Evolutionary conservation across 2,329 filamentous ascomycete genomes (phyloP), one percentile per base, ranked within the genome.

Genomic region (Fusarium chaquense): DNA sequence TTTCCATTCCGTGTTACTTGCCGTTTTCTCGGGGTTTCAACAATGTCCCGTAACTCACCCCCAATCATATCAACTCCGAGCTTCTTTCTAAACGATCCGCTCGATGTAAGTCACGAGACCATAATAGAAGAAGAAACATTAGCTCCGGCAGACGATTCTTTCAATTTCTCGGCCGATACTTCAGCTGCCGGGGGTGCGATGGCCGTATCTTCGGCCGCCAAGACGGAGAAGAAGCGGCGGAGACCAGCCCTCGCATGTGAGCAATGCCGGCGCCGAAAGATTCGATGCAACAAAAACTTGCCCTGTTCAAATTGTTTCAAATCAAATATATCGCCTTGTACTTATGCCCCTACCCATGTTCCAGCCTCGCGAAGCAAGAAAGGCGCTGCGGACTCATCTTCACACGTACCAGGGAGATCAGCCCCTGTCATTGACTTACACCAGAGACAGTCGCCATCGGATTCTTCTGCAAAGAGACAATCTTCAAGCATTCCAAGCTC

Each of bases 271-370:
- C 83, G 79, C 58, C 86, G 87, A 41, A 91, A 91, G 76, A 85
- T 90, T 62, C 83, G 84, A 47, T 91, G 89, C 73, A 85, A 91
- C 72, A 85, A 86, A 50, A 84, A 84, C 62, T 76, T 79, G 9
- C 89, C 89, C 2, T 91, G 89, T 71, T 83, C 81, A 62, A 87
- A 89, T 61, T 91, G 89, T 72, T 62, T 85, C n/a, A 84, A 85
- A 67, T 86, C 86, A 24, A 84, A 83, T 67, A 85, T 84, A 41
- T 81, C 83, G 8, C 81, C 81, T 22, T 91, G 89, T 71, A 81
- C 85, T 2, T 90, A 89, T 70, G 79, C 78, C 28, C 76, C 81
- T 35, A 71, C 77, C 38, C 78, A 80, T 40, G 65, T 76, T 18
- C 79, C 79, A 3, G 73, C 75, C 6, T 73, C 72, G n/a, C 69